Base-by-base conservation (phyloP, 148 eudicot genomes). In the Vaccinium corymbosum region DNA sequence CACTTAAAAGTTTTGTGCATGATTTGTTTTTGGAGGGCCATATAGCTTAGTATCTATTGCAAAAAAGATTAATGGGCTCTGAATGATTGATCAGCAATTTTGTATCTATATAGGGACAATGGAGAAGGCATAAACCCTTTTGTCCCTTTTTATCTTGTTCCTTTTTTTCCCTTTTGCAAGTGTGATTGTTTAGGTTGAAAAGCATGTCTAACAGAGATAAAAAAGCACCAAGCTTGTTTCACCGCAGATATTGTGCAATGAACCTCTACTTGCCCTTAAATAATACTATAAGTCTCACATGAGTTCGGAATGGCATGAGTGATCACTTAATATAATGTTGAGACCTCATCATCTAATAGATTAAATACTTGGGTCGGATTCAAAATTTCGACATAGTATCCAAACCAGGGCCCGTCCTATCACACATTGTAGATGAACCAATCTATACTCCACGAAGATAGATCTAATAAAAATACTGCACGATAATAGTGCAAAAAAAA, bases 21-120 rank as follows among this genome's bases (percentile, higher is more conserved):
- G 48, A 88, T 76, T 83, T 81, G 70, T 74, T 82, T 80, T 76
- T 86, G 91, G 89, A 88, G 89, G 90, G 92, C 55, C 90, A 90
- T 83, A 56, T 61, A 86, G 66, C 81, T 57, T 83, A 79, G 78
- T 82, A 87, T 92, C 83, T 82, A 82, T 76, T 61, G 76, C 48
- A 62, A 22, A 85, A 85, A 81, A 80, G 74, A 77, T 79, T 83
- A 85, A 64, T 68, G 76, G 72, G 59, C 66, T 62, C 25, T 81
- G 81, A 78, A 72, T 80, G 83, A 82, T 81, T 81, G 87, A 84
- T 78, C 89, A 87, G 90, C 89, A 89, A 73, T 84, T 83, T 86
- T 81, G 86, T 93, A 90, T 80, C 79, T 82, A 86, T 90, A 22
- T 73, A 85, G 78, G 84, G 85, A 87, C 85, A 90, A 38, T 82